Percentiles rank a stretch among this genome's conserved stretches.
Evolutionary conservation across 176 grass and related monocot genomes (phyloP).

Genomic region (Triticum timopheevii): DNA sequence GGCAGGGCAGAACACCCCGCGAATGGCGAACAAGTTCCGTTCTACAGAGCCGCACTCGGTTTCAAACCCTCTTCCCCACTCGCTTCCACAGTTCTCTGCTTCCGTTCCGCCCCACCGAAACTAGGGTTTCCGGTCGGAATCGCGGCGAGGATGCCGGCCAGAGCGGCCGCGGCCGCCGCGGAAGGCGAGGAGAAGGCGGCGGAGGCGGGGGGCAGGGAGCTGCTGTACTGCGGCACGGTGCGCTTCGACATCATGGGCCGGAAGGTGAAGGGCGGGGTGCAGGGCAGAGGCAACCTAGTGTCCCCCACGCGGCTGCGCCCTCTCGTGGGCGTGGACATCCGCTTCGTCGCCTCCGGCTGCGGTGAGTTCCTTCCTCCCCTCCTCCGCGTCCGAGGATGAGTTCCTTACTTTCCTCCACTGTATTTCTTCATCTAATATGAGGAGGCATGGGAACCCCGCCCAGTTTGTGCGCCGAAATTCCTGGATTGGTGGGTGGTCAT

Average conservation of each 20-base stretch:
- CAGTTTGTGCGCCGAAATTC: neutral
- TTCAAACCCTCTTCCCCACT: neutral
- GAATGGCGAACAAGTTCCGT: neutral
- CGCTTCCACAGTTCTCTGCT: neutral
- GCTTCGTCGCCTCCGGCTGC: slow-evolving; percentile 87
- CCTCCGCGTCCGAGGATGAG: neutral
- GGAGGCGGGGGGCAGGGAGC: slow-evolving; percentile 54
- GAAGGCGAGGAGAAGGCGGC: slow-evolving; percentile 38
- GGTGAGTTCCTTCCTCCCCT: slow-evolving; percentile 20
- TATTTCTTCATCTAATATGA: neutral
- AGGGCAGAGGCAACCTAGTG: slow-evolving; percentile 51
- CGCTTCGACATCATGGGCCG: slow-evolving; percentile 68
- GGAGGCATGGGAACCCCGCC: too few relatives aligned
- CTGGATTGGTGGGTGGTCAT: neutral
- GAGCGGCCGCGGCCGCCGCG: neutral
- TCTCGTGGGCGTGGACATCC: slow-evolving; percentile 76
- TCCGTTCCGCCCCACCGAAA: neutral
- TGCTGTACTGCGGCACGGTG: slow-evolving; percentile 82
- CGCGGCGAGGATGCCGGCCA: neutral
- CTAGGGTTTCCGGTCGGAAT: neutral
- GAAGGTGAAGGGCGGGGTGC: slow-evolving; percentile 28
- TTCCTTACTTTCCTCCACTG: neutral
- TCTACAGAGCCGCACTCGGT: too few relatives aligned
- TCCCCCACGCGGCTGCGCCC: slow-evolving; percentile 72
- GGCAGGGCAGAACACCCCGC: neutral